phyloP scores from a whole-genome alignment of 192 early-diverging fungal species.

The Haplosporangium gracile region DNA sequence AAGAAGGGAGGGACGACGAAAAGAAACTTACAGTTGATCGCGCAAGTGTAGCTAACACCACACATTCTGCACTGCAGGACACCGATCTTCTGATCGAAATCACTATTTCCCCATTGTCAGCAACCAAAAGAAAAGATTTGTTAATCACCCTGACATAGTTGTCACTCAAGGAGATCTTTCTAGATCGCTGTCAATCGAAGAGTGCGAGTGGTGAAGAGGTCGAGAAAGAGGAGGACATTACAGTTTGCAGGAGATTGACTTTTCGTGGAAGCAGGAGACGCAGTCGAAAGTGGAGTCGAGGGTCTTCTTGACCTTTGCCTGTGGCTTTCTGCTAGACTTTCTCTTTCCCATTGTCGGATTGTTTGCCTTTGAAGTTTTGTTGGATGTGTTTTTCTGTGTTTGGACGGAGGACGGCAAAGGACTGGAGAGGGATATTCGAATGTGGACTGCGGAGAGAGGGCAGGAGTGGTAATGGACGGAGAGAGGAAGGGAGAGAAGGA shows the following conservation, averaged over 20 bases:
- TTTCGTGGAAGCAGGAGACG: constrained; percentile 91
- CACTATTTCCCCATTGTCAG: constrained; percentile 56
- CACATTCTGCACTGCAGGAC: constrained; percentile 85
- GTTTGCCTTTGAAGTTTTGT: background rate
- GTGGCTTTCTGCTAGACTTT: constrained; percentile 73
- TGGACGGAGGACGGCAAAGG: background rate
- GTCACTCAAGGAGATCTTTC: background rate
- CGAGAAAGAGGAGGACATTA: constrained; percentile 50
- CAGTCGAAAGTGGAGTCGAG: constrained; percentile 86
- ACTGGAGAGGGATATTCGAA: background rate
- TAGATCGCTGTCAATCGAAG: background rate
- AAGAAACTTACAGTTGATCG: constrained; percentile 70
- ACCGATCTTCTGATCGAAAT: constrained; percentile 78
- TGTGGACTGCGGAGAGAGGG: background rate
- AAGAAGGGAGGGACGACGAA: background rate
- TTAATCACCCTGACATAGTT: background rate
- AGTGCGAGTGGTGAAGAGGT: too few species aligned
- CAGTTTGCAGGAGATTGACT: constrained; percentile 80
- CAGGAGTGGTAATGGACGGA: background rate
- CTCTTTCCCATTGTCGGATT: constrained; percentile 46
- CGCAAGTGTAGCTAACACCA: constrained; percentile 77
- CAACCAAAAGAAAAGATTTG: background rate
- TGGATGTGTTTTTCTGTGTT: background rate
- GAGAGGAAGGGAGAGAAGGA: background rate
- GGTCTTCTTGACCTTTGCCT: constrained; percentile 69